Evolutionary conservation across 805 yeast genomes (phyloP).

Genomic region (Wickerhamiella cacticola): DNA sequence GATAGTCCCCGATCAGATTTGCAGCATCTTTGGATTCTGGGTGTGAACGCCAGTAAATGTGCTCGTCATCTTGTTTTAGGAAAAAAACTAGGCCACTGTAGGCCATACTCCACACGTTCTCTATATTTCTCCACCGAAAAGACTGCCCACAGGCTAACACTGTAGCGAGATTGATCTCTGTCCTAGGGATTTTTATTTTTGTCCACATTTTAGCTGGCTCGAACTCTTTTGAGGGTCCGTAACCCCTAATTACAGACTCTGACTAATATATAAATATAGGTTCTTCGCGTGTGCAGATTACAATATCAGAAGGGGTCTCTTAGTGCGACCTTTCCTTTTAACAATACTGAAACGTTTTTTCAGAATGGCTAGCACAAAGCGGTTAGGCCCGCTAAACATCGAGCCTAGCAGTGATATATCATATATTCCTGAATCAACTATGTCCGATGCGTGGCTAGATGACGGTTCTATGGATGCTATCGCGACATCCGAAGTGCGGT

Average conservation of each 20-base stretch:
- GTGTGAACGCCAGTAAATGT: slow-evolving; percentile 36
- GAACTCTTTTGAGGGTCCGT: no score
- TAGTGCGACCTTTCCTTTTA: no score
- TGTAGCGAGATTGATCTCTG: slow-evolving; percentile 23
- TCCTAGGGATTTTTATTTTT: background rate
- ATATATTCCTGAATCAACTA: background rate
- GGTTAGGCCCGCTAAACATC: background rate
- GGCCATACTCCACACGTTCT: slow-evolving; percentile 43
- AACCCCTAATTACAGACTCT: background rate
- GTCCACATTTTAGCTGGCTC: slow-evolving; percentile 8
- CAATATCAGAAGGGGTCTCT: no score
- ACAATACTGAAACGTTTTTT: slow-evolving; percentile 27
- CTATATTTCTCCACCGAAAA: slow-evolving; percentile 60
- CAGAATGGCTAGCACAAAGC: slow-evolving; percentile 43
- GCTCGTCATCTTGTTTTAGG: slow-evolving; percentile 44
- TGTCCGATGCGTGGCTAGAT: background rate
- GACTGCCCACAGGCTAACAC: slow-evolving; percentile 81
- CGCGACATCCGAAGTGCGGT: background rate
- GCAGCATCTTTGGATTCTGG: slow-evolving; percentile 27
- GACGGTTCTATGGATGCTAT: background rate
- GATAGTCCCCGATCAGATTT: slow-evolving; percentile 48
- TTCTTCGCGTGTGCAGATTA: no score
- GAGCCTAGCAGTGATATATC: background rate
- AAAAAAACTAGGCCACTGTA: slow-evolving; percentile 48
- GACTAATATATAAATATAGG: no score